These are phyloP conservation scores for Lactarius deliciosus DNA, from an alignment of 768 basidiomycete genomes.

Conservation along the genomic window DNA sequence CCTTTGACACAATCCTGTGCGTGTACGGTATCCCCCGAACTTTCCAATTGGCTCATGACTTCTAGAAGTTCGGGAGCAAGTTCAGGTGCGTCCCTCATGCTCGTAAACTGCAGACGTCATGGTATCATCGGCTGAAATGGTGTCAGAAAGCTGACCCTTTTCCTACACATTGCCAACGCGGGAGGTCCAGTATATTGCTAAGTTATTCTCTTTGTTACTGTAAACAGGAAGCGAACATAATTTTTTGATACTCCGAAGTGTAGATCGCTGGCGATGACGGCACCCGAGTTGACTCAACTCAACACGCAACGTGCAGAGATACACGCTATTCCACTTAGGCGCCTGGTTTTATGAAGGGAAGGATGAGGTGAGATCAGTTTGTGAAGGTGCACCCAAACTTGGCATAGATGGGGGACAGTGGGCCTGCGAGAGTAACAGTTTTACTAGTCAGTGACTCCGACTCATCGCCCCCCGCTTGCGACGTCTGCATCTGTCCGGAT, in stretches of 20 bases:
- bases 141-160: conserved; percentile 84
- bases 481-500: conserved; percentile 52
- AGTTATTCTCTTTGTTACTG: no score
- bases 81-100: conserved; percentile 54
- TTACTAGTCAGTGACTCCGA: conserved; percentile 76
- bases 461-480: not conserved
- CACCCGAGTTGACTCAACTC: not conserved
- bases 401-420: conserved; percentile 96
- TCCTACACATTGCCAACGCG: no score
- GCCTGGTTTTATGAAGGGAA: conserved; percentile 42
- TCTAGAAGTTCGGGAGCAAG: conserved; percentile 64
- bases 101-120: conserved; percentile 86
- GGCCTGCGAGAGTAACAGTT: conserved; percentile 85
- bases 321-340: conserved; percentile 47
- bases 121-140: conserved; percentile 75
- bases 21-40: not conserved
- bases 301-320: conserved; percentile 71
- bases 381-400: conserved; percentile 87
- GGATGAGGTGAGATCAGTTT: conserved; percentile 78
- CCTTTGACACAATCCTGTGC: no score
- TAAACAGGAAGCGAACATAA: no score
- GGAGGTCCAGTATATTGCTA: no score
- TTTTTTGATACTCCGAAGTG: no score
- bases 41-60: conserved; percentile 6
- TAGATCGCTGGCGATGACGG: no score